Conservation (phyloP, 352 stramenopile genomes). For the Pythium coloratum region DNA sequence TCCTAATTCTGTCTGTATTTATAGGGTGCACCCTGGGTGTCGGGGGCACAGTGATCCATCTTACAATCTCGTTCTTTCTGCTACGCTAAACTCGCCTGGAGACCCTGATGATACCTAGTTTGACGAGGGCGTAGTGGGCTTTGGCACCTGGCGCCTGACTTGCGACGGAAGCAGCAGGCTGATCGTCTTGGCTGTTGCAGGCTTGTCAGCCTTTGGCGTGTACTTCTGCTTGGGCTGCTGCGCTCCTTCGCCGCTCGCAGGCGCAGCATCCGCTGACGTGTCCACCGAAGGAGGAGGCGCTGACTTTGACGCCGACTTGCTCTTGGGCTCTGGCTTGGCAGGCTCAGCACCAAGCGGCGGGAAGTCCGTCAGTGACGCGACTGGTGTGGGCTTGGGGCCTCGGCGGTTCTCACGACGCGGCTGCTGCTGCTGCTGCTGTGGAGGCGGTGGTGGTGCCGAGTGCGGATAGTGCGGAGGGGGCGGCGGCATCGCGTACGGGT, state of each 20-base stretch:
- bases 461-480: slow-evolving; percentile 1
- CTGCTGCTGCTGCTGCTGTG: slow-evolving; percentile 17
- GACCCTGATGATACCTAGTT: neutral
- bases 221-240: slow-evolving; percentile 24
- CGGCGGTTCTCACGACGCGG: slow-evolving; percentile 15
- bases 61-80: neutral
- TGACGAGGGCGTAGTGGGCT: slow-evolving; percentile 9
- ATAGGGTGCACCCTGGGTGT: slow-evolving; percentile 7
- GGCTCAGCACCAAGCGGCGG: slow-evolving; percentile 25
- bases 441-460: slow-evolving; percentile 23
- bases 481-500: slow-evolving; percentile 20
- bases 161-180: slow-evolving; percentile 25
- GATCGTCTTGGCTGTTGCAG: slow-evolving; percentile 12
- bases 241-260: neutral
- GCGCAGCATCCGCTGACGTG: neutral
- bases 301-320: neutral
- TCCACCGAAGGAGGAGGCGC: neutral
- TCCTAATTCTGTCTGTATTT: slow-evolving; percentile 18
- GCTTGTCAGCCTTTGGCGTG: slow-evolving; percentile 16
- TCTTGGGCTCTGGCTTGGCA: slow-evolving; percentile 8
- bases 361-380: slow-evolving; percentile 23
- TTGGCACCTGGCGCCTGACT: slow-evolving; percentile 27
- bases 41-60: neutral
- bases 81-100: neutral
- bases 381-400: neutral